phyloP scores from a whole-genome alignment of 441 rosid species.

The Hypseocharis bilobata region DNA sequence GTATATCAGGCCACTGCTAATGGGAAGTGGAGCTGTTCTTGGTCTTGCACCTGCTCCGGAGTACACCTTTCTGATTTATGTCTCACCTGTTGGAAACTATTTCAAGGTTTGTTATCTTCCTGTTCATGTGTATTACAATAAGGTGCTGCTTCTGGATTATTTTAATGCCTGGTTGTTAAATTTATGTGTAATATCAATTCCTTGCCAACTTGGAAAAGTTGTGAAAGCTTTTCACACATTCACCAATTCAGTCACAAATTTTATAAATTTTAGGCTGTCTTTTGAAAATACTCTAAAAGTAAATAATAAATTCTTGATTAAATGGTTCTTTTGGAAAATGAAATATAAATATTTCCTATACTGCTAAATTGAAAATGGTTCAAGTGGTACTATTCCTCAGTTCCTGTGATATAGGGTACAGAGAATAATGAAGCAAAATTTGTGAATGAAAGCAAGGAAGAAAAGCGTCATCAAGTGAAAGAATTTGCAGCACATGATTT shows the following conservation, averaged over 20 bases:
- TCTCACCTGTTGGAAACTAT: conserved; percentile 69
- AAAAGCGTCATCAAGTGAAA: too few relatives aligned
- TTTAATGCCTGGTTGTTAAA: background rate
- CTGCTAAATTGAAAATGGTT: too few relatives aligned
- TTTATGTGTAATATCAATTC: too few relatives aligned
- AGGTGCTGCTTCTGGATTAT: background rate
- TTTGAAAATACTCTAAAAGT: background rate
- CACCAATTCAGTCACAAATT: background rate
- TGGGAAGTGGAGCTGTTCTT: conserved; percentile 71
- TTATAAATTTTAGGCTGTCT: background rate
- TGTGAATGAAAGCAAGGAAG: too few relatives aligned
- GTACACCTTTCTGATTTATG: conserved; percentile 58
- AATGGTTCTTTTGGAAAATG: background rate
- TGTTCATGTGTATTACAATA: background rate
- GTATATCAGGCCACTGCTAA: conserved; percentile 55
- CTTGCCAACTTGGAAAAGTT: too few relatives aligned
- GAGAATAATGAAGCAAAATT: background rate
- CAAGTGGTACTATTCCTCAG: background rate
- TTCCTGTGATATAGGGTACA: background rate
- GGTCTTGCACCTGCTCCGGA: conserved; percentile 75
- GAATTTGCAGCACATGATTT: background rate
- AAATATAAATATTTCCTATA: background rate
- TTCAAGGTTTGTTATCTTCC: conserved; percentile 40
- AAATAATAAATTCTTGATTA: background rate
- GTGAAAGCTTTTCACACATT: background rate